phyloP scores from a whole-genome alignment of 2,329 filamentous ascomycete species.

The Ophiocordyceps polyrhachis-furcata region DNA sequence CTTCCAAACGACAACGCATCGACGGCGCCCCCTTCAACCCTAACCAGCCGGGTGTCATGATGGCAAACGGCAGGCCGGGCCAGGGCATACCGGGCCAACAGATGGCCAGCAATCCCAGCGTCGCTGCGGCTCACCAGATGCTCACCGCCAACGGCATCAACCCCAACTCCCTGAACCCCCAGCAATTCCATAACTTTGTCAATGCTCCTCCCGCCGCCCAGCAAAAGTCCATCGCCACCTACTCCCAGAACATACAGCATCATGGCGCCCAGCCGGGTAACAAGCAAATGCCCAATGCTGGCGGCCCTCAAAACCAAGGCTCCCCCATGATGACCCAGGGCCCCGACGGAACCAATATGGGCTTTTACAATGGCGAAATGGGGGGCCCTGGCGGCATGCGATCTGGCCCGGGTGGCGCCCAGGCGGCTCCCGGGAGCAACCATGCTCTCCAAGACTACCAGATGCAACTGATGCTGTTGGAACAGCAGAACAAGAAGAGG shows the following conservation, averaged over 20 bases:
- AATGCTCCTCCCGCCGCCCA: conserved; percentile 41
- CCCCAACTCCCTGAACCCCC: conserved; percentile 50
- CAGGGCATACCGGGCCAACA: conserved; percentile 57
- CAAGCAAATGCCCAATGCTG: conserved; percentile 58
- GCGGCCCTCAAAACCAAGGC: conserved; percentile 54
- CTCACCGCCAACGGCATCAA: conserved; percentile 56
- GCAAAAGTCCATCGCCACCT: conserved; percentile 72
- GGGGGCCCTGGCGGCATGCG: conserved; percentile 39
- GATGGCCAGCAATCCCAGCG: conserved; percentile 34
- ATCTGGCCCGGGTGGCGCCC: conserved; percentile 26
- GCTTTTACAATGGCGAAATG: conserved; percentile 48
- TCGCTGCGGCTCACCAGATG: conserved; percentile 37
- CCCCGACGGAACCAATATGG: conserved; percentile 41
- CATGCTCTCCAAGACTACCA: conserved; percentile 75
- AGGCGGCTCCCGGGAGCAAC: conserved; percentile 37
- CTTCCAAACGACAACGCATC: conserved; percentile 74
- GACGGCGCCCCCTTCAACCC: conserved; percentile 54
- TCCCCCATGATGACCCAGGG: conserved; percentile 68
- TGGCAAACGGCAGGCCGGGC: conserved; percentile 52
- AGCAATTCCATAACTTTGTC: conserved; percentile 52
- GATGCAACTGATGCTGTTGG: conserved; percentile 74
- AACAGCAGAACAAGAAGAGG: conserved; percentile 76
- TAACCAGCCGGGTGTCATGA: conserved; percentile 45
- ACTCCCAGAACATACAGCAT: conserved; percentile 69
- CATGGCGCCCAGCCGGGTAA: conserved; percentile 65